Evolutionary conservation across 441 rosid genomes (phyloP), one percentile per base, ranked within the genome.

Genomic region (Oxalis stricta): DNA sequence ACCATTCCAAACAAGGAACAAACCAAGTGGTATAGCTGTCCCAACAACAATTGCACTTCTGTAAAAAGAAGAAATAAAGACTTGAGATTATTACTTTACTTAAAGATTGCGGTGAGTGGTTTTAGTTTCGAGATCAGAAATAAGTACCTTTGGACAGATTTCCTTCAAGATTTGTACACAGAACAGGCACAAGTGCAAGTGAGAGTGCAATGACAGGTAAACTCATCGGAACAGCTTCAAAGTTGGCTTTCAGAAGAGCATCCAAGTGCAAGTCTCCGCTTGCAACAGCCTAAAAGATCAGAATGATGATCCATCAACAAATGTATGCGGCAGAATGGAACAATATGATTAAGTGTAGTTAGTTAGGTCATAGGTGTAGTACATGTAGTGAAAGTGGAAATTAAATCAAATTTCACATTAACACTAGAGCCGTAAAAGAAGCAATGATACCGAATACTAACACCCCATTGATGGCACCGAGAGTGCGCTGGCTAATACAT

Each of bases 111-210:
- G n/a, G n/a, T n/a, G n/a, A n/a, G n/a, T n/a, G n/a, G n/a, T n/a
- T n/a, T n/a, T n/a, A n/a, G n/a, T n/a, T n/a, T n/a, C n/a, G n/a
- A n/a, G n/a, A n/a, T n/a, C n/a, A n/a, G n/a, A n/a, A n/a, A n/a
- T n/a, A n/a, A n/a, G n/a, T n/a, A n/a, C 82, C 93, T 84, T 75
- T 84, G 49, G 88, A 77, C 63, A 88, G 61, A 73, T 88, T 66
- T 70, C 97, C 97, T 72, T 88, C 97, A 52, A 84, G 85, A 69
- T 84, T 81, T 14, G 91, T 75, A 66, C 97, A 88, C 50, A 84
- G 69, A 72, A 88, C 87, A 0, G 97, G 95, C 11, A 84, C 97
- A 23, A 84, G 82, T 53, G 82, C 95, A 66, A 88, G 84, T 16
- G 95, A 84, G 32, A 84, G 84, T 22, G 95, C 85, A 60, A 88